Base-by-base conservation (phyloP, 331 rosid genomes). In the Quercus phellos region DNA sequence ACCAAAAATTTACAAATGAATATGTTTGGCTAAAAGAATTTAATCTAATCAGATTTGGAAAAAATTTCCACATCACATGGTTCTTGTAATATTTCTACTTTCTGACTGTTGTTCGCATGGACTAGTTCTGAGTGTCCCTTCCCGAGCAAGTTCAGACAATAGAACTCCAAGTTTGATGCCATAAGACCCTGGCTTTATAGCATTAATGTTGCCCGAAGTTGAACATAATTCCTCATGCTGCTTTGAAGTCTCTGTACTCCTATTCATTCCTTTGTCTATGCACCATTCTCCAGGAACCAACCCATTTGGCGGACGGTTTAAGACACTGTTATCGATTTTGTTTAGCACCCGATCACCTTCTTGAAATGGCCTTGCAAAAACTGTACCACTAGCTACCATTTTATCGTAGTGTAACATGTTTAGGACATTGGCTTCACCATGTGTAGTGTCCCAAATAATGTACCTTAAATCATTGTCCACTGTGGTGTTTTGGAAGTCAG, bases 241-340 rank as follows among this genome's bases (percentile, higher is more conserved):
- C 56, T 73, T 43, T 24, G 76, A 64, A 51, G 50, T 61, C 72
- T 46, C 84, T 14, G 6, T 21, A 53, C 72, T 82, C 70, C 70
- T 26, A 35, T 82, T 82, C 4, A 4, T 76, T 69, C 72, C 85
- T 6, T 58, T 26, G 29, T 43, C 29, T 68, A 84, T 75, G 77
- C 97, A 88, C 94, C 94, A 91, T 53, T 80, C 75, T 56, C 97
- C 94, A 0, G 81, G 84, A 50, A 87, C 90, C 59, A 88, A 55
- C n/a, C 85, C 89, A 75, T 81, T 38, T 1, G 78, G 78, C 0
- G 77, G 60, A 9, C 90, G 80, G 9, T 76, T 73, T 63, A 91
- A 85, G 51, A 88, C 59, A 30, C 72, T 76, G 42, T 60, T 85
- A 73, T 91, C 97, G 34, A 89, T 84, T 86, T 78, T 88, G 19